Percentiles rank a stretch among this genome's conserved stretches.
phyloP scores from a whole-genome alignment of 2,329 filamentous ascomycete species.

The Aspergillus nomiae region DNA sequence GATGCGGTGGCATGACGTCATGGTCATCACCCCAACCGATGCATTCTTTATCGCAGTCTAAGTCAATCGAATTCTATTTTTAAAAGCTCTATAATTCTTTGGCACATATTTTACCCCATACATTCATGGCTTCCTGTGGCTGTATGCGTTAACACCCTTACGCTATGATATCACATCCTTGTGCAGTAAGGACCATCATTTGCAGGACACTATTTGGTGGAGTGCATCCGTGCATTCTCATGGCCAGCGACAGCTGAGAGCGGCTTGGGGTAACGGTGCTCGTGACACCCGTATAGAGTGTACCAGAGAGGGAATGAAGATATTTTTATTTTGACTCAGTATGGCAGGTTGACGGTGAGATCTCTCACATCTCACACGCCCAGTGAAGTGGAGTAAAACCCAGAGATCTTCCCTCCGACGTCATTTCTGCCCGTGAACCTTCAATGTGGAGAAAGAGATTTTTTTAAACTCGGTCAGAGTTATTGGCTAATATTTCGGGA shows the following conservation, averaged over 20 bases:
- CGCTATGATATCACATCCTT: neutral
- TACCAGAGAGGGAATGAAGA: neutral
- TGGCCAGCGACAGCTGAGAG: neutral
- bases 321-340: neutral
- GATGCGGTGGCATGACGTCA: neutral
- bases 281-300: neutral
- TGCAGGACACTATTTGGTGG: conserved; percentile 3
- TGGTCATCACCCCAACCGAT: neutral
- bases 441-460: neutral
- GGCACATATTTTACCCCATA: neutral
- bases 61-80: neutral
- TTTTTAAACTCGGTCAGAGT: neutral
- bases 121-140: neutral
- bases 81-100: neutral
- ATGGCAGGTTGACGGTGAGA: neutral
- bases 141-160: neutral
- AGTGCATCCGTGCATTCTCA: neutral
- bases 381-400: neutral
- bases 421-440: neutral
- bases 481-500: conserved; percentile 1
- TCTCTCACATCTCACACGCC: neutral
- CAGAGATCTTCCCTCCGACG: neutral
- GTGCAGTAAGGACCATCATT: neutral
- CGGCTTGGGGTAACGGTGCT: neutral
- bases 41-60: neutral